These are phyloP conservation scores for Arctium minus DNA, from an alignment of 129 eudicot species.

Conservation along the genomic window DNA sequence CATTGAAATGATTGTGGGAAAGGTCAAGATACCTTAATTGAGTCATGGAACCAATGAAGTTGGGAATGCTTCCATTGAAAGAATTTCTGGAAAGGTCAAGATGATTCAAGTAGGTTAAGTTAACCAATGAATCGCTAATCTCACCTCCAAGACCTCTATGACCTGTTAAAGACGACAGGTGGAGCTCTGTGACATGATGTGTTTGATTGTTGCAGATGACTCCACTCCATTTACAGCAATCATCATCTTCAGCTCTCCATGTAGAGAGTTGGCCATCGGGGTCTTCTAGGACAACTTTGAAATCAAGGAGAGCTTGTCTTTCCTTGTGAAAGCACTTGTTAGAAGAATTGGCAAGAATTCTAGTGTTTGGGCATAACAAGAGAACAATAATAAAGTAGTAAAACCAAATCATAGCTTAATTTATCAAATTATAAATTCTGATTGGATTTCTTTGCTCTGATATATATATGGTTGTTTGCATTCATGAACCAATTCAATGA, in stretches of 20 bases:
- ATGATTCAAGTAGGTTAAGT: constrained; percentile 14
- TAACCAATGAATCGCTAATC: constrained; percentile 27
- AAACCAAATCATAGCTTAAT: background rate
- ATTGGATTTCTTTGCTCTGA: background rate
- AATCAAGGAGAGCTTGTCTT: background rate
- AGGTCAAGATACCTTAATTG: constrained; percentile 12
- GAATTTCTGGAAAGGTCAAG: background rate
- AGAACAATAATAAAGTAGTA: background rate
- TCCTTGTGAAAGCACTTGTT: no score
- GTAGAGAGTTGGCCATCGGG: background rate
- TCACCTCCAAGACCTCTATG: no score
- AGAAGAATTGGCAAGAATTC: background rate
- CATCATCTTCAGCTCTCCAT: background rate
- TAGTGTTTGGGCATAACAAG: background rate
- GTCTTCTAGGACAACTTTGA: background rate
- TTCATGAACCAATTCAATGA: background rate
- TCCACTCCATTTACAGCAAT: background rate
- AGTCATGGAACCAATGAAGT: no score
- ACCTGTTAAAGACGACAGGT: no score
- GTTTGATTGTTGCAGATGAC: background rate
- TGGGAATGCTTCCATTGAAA: no score
- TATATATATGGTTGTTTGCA: no score
- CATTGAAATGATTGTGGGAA: no score
- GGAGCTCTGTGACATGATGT: constrained; percentile 7
- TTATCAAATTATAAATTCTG: no score